phyloP scores from a whole-genome alignment of 1,284 basidiomycete genomes.

The Thecaphora thlaspeos region DNA sequence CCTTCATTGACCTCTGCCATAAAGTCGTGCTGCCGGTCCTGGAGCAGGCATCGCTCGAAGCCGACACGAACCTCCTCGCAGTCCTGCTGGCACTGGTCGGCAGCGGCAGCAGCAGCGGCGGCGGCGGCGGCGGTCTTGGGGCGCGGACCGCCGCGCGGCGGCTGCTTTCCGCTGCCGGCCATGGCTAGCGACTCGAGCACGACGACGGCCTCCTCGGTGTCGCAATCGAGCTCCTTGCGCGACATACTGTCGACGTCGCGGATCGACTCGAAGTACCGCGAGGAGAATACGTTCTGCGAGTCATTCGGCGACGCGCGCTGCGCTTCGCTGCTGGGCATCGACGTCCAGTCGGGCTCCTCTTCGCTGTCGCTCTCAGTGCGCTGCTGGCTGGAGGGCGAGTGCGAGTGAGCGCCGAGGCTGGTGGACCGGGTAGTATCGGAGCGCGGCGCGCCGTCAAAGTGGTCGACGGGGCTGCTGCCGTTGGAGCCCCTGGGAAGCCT shows the following conservation, averaged over 20 bases:
- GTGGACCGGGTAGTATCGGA: background rate
- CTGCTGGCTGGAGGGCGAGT: background rate
- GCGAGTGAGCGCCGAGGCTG: background rate
- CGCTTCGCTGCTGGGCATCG: background rate
- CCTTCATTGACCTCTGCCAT: slow-evolving; percentile 6
- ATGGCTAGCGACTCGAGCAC: slow-evolving; percentile 54
- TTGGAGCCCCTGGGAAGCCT: background rate
- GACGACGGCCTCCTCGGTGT: slow-evolving; percentile 53
- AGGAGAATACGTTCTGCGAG: background rate
- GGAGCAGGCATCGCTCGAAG: slow-evolving; percentile 23
- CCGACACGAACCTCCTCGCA: background rate
- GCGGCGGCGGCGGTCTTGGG: background rate
- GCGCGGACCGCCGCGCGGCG: slow-evolving; percentile 8
- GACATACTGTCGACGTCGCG: slow-evolving; percentile 18
- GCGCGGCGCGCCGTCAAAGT: background rate
- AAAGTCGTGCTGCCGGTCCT: slow-evolving; percentile 16
- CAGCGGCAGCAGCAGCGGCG: slow-evolving; percentile 7
- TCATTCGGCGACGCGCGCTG: background rate
- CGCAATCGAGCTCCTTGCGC: slow-evolving; percentile 41
- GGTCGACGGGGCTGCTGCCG: background rate
- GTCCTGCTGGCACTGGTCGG: background rate
- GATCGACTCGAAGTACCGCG: background rate
- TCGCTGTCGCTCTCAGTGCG: slow-evolving; percentile 2
- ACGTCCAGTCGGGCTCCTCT: background rate
- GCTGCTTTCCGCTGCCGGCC: slow-evolving; percentile 7